These are phyloP conservation scores for Microbotryum violaceum DNA, from an alignment of 1,284 basidiomycete species.

Conservation along the genomic window DNA sequence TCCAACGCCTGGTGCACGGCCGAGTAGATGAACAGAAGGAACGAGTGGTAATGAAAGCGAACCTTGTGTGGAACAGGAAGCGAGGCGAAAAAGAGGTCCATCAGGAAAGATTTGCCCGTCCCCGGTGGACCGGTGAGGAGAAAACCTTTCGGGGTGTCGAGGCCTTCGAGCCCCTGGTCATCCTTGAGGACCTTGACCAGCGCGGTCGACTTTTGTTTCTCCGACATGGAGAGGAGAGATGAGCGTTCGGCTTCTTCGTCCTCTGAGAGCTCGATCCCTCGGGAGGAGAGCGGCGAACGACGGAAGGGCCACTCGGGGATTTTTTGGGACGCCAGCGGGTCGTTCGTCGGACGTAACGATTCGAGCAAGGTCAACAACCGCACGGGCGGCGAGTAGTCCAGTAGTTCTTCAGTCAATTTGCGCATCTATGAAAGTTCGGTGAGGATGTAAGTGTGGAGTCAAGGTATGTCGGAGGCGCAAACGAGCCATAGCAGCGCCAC, in stretches of 20 bases:
- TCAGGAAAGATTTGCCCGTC: slow-evolving; percentile 54
- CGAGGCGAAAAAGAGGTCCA: slow-evolving; percentile 58
- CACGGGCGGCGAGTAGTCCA: slow-evolving; percentile 49
- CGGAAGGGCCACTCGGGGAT: slow-evolving; percentile 27
- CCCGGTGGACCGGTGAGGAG: slow-evolving; percentile 50
- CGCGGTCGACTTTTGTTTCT: slow-evolving; percentile 32
- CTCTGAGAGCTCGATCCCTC: slow-evolving; percentile 19
- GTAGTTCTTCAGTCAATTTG: slow-evolving; percentile 47
- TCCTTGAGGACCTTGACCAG: slow-evolving; percentile 53
- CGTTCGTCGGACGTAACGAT: slow-evolving; percentile 12
- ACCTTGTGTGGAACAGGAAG: slow-evolving; percentile 56
- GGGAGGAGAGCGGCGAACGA: slow-evolving; percentile 15
- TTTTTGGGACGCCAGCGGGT: slow-evolving; percentile 4
- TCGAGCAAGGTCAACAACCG: slow-evolving; percentile 37
- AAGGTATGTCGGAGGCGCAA: no score
- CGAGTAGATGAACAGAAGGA: slow-evolving; percentile 61
- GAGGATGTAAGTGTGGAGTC: background rate
- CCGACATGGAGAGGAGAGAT: slow-evolving; percentile 7
- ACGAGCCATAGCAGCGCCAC: no score
- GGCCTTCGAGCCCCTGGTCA: slow-evolving; percentile 53
- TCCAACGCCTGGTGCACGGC: slow-evolving; percentile 43
- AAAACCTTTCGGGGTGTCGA: slow-evolving; percentile 52
- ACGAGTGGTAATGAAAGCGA: slow-evolving; percentile 60
- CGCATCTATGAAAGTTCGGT: slow-evolving; percentile 43
- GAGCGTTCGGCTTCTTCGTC: slow-evolving; percentile 23